Evolutionary conservation across 1,284 basidiomycete genomes (phyloP).

Genomic region (Sporisorium scitamineum): DNA sequence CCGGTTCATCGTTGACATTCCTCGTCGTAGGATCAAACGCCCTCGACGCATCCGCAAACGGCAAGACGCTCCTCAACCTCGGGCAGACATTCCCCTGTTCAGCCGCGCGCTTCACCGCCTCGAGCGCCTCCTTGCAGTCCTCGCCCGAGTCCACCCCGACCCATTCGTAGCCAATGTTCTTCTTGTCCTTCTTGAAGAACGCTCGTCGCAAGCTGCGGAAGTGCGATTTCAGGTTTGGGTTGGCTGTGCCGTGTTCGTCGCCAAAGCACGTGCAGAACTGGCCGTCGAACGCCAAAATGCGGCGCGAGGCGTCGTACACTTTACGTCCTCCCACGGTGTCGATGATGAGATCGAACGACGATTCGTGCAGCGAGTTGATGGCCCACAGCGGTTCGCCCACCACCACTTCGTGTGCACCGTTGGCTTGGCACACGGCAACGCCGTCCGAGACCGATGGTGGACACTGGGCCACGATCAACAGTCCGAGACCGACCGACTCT

Average conservation of each 20-base stretch:
- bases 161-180: slow-evolving; percentile 70
- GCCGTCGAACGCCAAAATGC: slow-evolving; percentile 69
- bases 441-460: slow-evolving; percentile 67
- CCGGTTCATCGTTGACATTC: slow-evolving; percentile 54
- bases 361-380: slow-evolving; percentile 70
- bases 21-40: slow-evolving; percentile 57
- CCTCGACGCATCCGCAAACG: slow-evolving; percentile 63
- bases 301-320: slow-evolving; percentile 70
- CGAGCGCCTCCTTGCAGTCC: slow-evolving; percentile 63
- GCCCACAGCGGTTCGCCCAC: slow-evolving; percentile 70
- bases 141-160: slow-evolving; percentile 60
- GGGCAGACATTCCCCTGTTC: slow-evolving; percentile 64
- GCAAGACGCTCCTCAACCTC: slow-evolving; percentile 61
- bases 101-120: slow-evolving; percentile 61
- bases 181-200: slow-evolving; percentile 71
- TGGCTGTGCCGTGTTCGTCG: slow-evolving; percentile 65
- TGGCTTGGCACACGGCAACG: slow-evolving; percentile 66
- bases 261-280: slow-evolving; percentile 69
- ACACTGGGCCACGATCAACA: slow-evolving; percentile 70
- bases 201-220: slow-evolving; percentile 68
- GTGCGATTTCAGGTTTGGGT: slow-evolving; percentile 65
- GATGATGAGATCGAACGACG: slow-evolving; percentile 69
- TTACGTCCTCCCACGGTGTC: slow-evolving; percentile 67
- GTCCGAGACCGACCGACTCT: slow-evolving; percentile 67
- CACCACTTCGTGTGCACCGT: slow-evolving; percentile 70